A percentile compares a stretch with the other conserved stretches of the same genome.
phyloP scores from a whole-genome alignment of 2,329 filamentous ascomycete genomes.

The Coniochaeta sp. region DNA sequence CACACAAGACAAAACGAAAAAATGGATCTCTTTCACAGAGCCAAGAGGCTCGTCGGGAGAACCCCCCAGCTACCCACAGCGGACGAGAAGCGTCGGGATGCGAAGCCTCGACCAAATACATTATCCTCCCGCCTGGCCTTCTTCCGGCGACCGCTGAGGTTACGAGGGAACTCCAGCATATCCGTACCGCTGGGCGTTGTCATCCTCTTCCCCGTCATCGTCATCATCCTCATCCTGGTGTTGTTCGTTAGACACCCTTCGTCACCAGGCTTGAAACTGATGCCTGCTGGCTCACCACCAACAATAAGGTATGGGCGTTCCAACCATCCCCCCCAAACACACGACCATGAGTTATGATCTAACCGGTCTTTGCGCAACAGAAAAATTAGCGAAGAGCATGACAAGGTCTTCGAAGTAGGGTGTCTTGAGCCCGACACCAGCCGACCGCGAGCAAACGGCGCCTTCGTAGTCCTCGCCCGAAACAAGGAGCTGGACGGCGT shows the following conservation, averaged over 20 bases:
- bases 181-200: constrained; percentile 91
- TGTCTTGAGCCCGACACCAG: constrained; percentile 77
- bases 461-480: constrained; percentile 88
- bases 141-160: constrained; percentile 75
- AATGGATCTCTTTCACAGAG: constrained; percentile 55
- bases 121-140: constrained; percentile 60
- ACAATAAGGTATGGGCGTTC: constrained; percentile 65
- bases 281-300: constrained; percentile 82
- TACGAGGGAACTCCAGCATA: constrained; percentile 86
- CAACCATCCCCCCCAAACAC: not conserved
- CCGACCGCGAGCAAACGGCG: constrained; percentile 80
- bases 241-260: constrained; percentile 85
- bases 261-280: constrained; percentile 72
- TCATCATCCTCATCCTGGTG: constrained; percentile 83
- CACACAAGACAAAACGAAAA: not conserved
- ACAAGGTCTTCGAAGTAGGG: constrained; percentile 91
- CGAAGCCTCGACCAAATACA: constrained; percentile 26
- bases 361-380: constrained; percentile 35
- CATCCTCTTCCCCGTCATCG: constrained; percentile 84
- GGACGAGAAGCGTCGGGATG: constrained; percentile 37
- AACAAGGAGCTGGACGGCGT: constrained; percentile 97
- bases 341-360: not conserved
- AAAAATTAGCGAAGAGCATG: constrained; percentile 94
- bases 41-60: constrained; percentile 39
- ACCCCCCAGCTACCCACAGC: constrained; percentile 39